Evolutionary conservation across 768 basidiomycete genomes (phyloP).

Genomic region (Butyriboletus loyo): DNA sequence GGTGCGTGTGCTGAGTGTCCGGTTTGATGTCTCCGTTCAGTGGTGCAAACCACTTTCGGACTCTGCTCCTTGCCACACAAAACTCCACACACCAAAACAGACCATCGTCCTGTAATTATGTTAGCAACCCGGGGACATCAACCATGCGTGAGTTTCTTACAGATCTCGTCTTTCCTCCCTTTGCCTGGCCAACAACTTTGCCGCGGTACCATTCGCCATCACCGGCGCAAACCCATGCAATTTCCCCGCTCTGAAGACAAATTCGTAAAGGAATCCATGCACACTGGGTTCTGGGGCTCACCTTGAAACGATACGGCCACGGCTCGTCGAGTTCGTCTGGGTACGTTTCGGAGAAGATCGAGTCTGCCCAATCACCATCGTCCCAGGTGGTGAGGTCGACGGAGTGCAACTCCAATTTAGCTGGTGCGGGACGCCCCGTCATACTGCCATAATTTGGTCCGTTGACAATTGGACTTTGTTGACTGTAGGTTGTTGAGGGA

Average conservation of each 20-base stretch:
- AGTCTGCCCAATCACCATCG: constrained; percentile 20
- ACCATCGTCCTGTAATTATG: constrained; percentile 41
- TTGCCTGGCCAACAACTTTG: constrained; percentile 43
- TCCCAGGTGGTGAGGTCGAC: constrained; percentile 29
- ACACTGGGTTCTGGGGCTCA: constrained; percentile 1
- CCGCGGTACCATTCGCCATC: constrained; percentile 53
- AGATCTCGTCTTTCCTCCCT: constrained; percentile 44
- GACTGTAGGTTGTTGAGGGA: not conserved
- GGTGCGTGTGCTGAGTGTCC: constrained; percentile 44
- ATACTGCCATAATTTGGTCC: not conserved
- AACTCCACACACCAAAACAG: constrained; percentile 56
- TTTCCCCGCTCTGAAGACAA: constrained; percentile 39
- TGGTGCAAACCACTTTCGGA: constrained; percentile 62
- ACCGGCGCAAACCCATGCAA: constrained; percentile 51
- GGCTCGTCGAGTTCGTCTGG: constrained; percentile 49
- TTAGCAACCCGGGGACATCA: not conserved
- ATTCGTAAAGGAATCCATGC: not conserved
- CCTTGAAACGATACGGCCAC: constrained; percentile 51
- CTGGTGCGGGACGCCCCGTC: not conserved
- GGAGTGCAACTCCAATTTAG: constrained; percentile 6
- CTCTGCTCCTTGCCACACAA: constrained; percentile 28
- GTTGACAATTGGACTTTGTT: constrained; percentile 1
- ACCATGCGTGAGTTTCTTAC: constrained; percentile 30
- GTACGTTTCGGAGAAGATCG: constrained; percentile 21
- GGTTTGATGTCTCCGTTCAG: constrained; percentile 68